Evolutionary conservation across 805 yeast genomes (phyloP), one percentile per base, ranked within the genome.

Genomic region (Teunomyces pallodes): DNA sequence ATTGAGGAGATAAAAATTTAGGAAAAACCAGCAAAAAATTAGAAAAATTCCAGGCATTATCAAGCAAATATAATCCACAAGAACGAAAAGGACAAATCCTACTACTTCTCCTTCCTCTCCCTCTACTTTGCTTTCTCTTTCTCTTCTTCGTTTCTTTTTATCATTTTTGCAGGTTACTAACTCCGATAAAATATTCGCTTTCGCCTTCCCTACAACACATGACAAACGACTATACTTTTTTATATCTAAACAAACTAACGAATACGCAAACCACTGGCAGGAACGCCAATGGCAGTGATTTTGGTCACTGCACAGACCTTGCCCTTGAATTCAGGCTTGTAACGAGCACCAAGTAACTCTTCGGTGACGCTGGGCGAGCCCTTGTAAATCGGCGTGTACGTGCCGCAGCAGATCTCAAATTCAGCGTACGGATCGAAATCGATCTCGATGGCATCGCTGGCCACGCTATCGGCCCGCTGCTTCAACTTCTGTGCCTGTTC

Each of bases 381-480:
- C 55, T 79, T 78, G 69, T 91, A 92, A 48, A 94, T 88, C 43
- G 99, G 99, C 6, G 96, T 87, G 60, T 78, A 81, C 14, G 96
- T 83, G 12, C 86, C 78, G 13, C 96, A 87, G 74, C 98, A 94
- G 49, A 94, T 84, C 44, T 87, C 94, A 66, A 91, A 91, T 48
- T 87, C 90, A 2, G 96, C 92, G 65, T 83, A 87, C 47, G 91
- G 96, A 64, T 94, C 97, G 64, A 90, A 94, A 64, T 92, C 95
- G 57, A 91, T 82, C 62, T 90, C 94, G 52, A 91, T 76, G 3
- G 94, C 90, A 70, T 95, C 98, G 46, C 83, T 81, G 1, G 95
- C 87, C 53, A 86, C 72, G 1, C 86, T 69, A 58, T 91, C 97
- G 10, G 97, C 83, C 60, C 81, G 84, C 20, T 83, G 75, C 70